These are phyloP conservation scores for Arabidopsis arenosa DNA, from an alignment of 345 rosid genomes.

Conservation along the genomic window DNA sequence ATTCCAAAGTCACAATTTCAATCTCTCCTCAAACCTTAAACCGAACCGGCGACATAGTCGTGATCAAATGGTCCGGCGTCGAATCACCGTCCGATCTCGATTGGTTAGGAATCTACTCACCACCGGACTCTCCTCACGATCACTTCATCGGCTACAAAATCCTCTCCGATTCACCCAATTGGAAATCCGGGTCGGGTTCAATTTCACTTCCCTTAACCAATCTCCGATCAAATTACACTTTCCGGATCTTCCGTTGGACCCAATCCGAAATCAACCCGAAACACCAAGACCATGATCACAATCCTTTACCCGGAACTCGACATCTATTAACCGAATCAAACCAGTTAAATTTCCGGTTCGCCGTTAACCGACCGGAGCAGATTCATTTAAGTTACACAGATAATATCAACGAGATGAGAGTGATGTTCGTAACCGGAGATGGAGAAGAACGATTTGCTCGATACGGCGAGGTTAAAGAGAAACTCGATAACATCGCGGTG, in stretches of 20 bases:
- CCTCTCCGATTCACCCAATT: slow-evolving; percentile 61
- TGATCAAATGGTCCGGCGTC: slow-evolving; percentile 71
- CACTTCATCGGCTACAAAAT: slow-evolving; percentile 82
- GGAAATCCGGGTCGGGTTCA: slow-evolving; percentile 77
- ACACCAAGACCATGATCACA: slow-evolving; percentile 72
- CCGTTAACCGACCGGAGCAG: slow-evolving; percentile 68
- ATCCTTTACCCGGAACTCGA: slow-evolving; percentile 76
- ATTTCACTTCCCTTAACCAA: slow-evolving; percentile 71
- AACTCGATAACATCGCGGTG: slow-evolving; percentile 39
- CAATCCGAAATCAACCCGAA: slow-evolving; percentile 67
- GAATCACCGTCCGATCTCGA: slow-evolving; percentile 79
- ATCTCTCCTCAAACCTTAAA: slow-evolving; percentile 55
- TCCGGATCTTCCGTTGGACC: slow-evolving; percentile 92
- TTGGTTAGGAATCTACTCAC: slow-evolving; percentile 91
- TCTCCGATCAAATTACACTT: slow-evolving; percentile 79
- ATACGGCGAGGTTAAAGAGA: slow-evolving; percentile 64
- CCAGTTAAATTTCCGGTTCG: slow-evolving; percentile 50
- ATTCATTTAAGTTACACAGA: slow-evolving; percentile 77
- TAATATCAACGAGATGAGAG: slow-evolving; percentile 75
- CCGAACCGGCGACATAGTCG: slow-evolving; percentile 66
- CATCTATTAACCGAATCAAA: slow-evolving; percentile 62
- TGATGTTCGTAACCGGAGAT: slow-evolving; percentile 77
- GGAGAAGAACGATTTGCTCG: slow-evolving; percentile 62
- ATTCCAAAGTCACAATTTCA: slow-evolving; percentile 51
- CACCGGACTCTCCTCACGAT: slow-evolving; percentile 70